Evolutionary conservation across 78 protist genomes (phyloP).

Genomic region (Dictyostelium intermedium): DNA sequence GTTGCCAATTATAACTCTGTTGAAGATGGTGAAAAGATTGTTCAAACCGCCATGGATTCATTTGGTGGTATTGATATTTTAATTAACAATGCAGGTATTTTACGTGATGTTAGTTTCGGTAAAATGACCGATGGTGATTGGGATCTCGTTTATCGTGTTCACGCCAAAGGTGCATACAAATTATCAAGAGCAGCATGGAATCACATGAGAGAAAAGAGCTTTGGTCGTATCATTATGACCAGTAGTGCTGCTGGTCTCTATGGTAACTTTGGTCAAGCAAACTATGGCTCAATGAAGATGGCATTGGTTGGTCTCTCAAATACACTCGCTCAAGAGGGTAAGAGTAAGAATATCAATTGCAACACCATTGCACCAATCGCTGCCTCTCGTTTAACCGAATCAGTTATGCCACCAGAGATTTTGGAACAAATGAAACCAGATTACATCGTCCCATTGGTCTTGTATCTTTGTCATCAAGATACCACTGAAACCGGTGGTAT

Average conservation of each 20-base stretch:
- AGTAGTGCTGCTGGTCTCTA: constrained; percentile 89
- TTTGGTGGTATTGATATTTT: constrained; percentile 91
- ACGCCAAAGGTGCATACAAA: constrained; percentile 84
- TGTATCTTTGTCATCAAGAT: constrained; percentile 84
- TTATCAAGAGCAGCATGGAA: constrained; percentile 91
- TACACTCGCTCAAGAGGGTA: constrained; percentile 90
- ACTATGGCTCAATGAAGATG: constrained; percentile 89
- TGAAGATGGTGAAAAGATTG: constrained; percentile 84
- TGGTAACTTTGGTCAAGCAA: constrained; percentile 93
- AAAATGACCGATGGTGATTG: constrained; percentile 89
- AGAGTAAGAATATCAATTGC: constrained; percentile 70
- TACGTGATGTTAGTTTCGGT: constrained; percentile 86
- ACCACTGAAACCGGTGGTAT: constrained; percentile 80
- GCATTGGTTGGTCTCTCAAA: constrained; percentile 85
- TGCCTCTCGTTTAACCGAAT: constrained; percentile 82
- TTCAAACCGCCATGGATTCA: constrained; percentile 82
- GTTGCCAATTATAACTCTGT: constrained; percentile 92
- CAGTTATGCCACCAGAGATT: constrained; percentile 88
- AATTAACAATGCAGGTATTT: constrained; percentile 93
- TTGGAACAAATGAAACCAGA: constrained; percentile 85
- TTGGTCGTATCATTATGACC: constrained; percentile 89
- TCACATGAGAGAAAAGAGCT: constrained; percentile 83
- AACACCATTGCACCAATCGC: constrained; percentile 92
- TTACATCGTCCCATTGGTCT: constrained; percentile 87
- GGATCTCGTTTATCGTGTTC: constrained; percentile 86